phyloP scores from a whole-genome alignment of 495 filamentous ascomycete genomes.

The Penicillium waksmanii region DNA sequence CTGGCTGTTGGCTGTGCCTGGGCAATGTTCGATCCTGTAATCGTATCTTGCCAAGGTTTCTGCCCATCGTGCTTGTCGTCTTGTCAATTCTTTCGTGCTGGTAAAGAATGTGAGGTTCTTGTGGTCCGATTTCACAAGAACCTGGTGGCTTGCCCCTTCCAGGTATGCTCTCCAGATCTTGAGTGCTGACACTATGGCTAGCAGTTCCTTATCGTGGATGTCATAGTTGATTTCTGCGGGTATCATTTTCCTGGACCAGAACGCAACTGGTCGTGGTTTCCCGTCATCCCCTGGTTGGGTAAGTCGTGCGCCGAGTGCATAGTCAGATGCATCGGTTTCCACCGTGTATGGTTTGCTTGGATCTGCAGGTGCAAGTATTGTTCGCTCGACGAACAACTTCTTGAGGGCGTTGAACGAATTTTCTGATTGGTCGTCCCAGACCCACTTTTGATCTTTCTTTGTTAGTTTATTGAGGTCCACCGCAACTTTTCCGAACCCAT shows the following conservation, averaged over 20 bases:
- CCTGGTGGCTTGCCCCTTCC: constrained; percentile 8
- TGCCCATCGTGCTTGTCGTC: constrained; percentile 17
- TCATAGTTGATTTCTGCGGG: constrained; percentile 36
- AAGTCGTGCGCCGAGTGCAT: constrained; percentile 11
- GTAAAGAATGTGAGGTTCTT: constrained; percentile 27
- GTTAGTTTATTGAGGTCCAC: constrained; percentile 9
- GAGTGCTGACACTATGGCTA: constrained; percentile 32
- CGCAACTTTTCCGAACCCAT: constrained; percentile 9
- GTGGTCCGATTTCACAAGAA: constrained; percentile 25
- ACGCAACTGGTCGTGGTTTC: constrained; percentile 20
- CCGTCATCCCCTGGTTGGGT: neutral
- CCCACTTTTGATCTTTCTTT: constrained; percentile 11
- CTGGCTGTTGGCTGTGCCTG: constrained; percentile 19
- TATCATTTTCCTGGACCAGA: constrained; percentile 28
- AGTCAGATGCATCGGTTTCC: constrained; percentile 22
- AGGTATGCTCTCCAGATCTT: constrained; percentile 33
- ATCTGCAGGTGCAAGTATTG: constrained; percentile 12
- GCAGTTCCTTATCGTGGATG: constrained; percentile 35
- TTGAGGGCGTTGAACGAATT: constrained; percentile 19
- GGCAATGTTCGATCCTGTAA: constrained; percentile 21
- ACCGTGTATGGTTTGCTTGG: constrained; percentile 11
- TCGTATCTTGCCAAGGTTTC: constrained; percentile 16
- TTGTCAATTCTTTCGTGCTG: constrained; percentile 19
- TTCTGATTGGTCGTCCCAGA: constrained; percentile 10
- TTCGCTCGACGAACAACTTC: neutral